These are phyloP conservation scores for Salinomyces thailandicus DNA, from an alignment of 2,329 filamentous ascomycete species.

Conservation along the genomic window DNA sequence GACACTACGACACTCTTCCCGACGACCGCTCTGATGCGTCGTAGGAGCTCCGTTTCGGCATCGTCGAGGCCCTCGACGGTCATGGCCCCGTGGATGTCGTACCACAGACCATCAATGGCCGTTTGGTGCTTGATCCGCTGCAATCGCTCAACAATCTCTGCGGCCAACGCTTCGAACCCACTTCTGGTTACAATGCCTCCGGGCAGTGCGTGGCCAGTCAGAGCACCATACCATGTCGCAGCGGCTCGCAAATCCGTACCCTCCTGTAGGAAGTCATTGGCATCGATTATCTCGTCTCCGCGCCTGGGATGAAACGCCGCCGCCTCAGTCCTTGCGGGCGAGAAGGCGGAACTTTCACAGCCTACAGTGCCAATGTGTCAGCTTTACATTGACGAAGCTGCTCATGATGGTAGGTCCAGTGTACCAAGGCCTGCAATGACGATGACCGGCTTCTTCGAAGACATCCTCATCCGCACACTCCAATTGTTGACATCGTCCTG, in stretches of 20 bases:
- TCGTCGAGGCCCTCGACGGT: conserved; percentile 12
- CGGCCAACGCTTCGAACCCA: conserved; percentile 11
- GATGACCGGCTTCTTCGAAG: conserved; percentile 3
- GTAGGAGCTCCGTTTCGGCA: conserved; percentile 11
- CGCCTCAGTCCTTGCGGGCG: conserved; percentile 5
- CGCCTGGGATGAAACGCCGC: conserved; percentile 6
- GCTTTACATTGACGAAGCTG: too few relatives aligned
- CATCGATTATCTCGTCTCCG: conserved; percentile 2
- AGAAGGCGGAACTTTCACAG: conserved; percentile 7
- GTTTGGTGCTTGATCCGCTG: neutral
- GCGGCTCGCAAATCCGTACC: conserved; percentile 7
- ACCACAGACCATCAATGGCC: conserved; percentile 12
- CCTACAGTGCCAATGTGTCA: too few relatives aligned
- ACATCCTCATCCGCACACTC: too few relatives aligned
- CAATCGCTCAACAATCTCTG: conserved; percentile 8
- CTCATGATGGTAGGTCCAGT: too few relatives aligned
- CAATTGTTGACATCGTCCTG: too few relatives aligned
- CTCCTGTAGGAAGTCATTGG: conserved; percentile 4
- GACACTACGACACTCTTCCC: conserved; percentile 11
- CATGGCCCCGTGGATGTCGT: conserved; percentile 16
- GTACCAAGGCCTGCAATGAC: conserved; percentile 5
- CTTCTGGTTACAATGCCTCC: conserved; percentile 11
- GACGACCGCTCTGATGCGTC: conserved; percentile 9
- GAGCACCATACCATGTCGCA: conserved; percentile 9
- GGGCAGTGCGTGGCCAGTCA: conserved; percentile 11